Evolutionary conservation across 2,329 filamentous ascomycete species (phyloP).

Genomic region (Penicillium crustosum): DNA sequence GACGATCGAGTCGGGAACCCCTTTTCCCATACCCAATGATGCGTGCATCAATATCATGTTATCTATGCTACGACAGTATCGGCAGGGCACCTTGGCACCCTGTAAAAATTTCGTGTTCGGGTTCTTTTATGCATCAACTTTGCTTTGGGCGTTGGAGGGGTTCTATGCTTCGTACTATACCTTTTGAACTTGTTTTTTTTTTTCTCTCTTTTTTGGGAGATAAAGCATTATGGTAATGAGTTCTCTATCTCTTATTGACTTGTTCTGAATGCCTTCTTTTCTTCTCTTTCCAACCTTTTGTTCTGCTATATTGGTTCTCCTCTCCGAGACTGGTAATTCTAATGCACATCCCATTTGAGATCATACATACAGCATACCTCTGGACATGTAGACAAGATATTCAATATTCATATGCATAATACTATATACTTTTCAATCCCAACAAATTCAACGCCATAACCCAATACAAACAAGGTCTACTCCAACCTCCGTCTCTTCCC

Average conservation of each 20-base stretch:
- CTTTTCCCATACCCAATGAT: conserved; percentile 18
- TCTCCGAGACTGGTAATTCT: not conserved
- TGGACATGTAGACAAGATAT: not conserved
- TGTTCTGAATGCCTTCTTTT: conserved; percentile 5
- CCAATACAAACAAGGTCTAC: conserved; percentile 15
- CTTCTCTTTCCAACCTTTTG: conserved; percentile 1
- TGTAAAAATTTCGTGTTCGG: conserved; percentile 17
- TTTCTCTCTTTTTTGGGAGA: not conserved
- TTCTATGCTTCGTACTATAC: conserved; percentile 24
- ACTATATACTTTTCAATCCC: not conserved
- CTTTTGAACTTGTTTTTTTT: conserved; percentile 16
- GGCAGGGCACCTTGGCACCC: conserved; percentile 3
- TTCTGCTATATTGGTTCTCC: not conserved
- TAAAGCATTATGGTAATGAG: conserved; percentile 24
- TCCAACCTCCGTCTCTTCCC: conserved; percentile 32
- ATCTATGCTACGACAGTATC: conserved; percentile 19
- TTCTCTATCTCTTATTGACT: conserved; percentile 6
- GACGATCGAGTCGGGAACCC: conserved; percentile 9
- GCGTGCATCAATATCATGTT: conserved; percentile 26
- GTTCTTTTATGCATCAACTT: conserved; percentile 11
- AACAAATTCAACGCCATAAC: not conserved
- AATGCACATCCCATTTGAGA: not conserved
- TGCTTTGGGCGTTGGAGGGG: conserved; percentile 13
- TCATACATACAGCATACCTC: not conserved
- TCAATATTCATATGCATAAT: conserved; percentile 3